Base-by-base conservation (phyloP, 768 basidiomycete species). In the Boletus pseudopeckii region DNA sequence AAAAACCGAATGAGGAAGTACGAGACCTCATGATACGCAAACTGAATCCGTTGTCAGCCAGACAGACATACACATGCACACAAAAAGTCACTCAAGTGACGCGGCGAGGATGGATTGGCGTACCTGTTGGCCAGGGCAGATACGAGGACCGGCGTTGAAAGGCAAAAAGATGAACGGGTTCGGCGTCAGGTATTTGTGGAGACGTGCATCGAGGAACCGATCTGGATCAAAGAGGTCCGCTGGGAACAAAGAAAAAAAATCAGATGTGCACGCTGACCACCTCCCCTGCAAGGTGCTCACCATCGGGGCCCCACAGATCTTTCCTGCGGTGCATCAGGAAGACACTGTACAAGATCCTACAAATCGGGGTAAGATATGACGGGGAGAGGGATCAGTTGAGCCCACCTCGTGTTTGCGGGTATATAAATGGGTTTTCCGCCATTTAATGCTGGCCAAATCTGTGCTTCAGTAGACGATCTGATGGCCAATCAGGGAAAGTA, bases 291-390 rank as follows among this genome's bases (percentile, higher is more conserved):
- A 1, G 1, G 36, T 17, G 17, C 52, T 55, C 57, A 83, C 83
- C 84, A 61, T 86, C 84, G 1, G 83, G 82, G 0, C 85, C 85
- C 85, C 85, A 87, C 6, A 84, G 74, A 57, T 85, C 82, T 46
- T 67, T 75, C 32, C 83, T 74, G 7, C 84, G 75, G 36, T 88
- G 86, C 82, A 85, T 84, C 32, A 80, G 55, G 50, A 72, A 66
- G 5, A 83, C 74, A 73, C 71, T 55, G 54, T 17, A 70, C 4
- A 58, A 0, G 1, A 9, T 4, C 10, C 62, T 67, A 13, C 38
- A 7, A 8, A 43, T 28, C 39, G 11, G 40, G 48, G 26, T 53
- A 6, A 51, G 53, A 39, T 17, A 3, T 10, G 13, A 15, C 0
- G 17, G 15, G 0, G n/a, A 40, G 37, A 32, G 5, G 24, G 5